Conservation (phyloP, 1,284 basidiomycete species). For the Boletus austroedulis region DNA sequence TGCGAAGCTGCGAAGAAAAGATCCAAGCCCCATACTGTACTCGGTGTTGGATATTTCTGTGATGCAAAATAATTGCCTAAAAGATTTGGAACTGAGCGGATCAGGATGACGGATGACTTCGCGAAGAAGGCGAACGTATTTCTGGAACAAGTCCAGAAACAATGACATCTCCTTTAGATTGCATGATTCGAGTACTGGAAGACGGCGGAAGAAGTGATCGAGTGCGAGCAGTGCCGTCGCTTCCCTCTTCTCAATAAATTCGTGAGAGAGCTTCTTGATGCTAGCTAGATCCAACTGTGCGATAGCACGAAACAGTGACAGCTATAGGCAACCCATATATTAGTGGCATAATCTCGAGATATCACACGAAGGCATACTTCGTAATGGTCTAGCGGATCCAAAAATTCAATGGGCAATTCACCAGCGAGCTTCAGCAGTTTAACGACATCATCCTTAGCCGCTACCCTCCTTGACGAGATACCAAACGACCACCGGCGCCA, state of each 20-base stretch:
- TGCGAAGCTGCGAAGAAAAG: conserved; percentile 27
- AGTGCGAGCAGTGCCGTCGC: conserved; percentile 26
- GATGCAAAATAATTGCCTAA: conserved; percentile 43
- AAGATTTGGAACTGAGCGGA: conserved; percentile 22
- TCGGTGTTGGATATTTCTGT: conserved; percentile 26
- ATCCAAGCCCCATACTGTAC: conserved; percentile 28
- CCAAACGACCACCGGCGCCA: conserved; percentile 31
- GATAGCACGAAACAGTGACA: conserved; percentile 30
- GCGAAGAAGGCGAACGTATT: conserved; percentile 39
- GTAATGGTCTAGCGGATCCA: conserved; percentile 16
- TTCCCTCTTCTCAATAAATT: conserved; percentile 9
- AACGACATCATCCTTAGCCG: not conserved
- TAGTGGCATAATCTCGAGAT: not conserved
- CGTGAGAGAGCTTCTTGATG: conserved; percentile 13
- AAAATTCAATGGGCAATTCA: conserved; percentile 14
- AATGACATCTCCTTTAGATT: conserved; percentile 29
- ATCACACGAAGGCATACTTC: conserved; percentile 13
- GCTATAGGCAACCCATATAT: conserved; percentile 6
- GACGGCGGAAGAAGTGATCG: conserved; percentile 23
- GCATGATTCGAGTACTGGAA: conserved; percentile 14
- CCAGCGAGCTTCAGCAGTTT: conserved; percentile 19
- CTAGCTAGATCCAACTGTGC: conserved; percentile 1
- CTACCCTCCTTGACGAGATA: conserved; percentile 10
- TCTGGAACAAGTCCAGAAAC: conserved; percentile 37
- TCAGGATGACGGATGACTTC: conserved; percentile 28